Conservation (phyloP, 179 eudicot genomes). For the Silene coronaria region DNA sequence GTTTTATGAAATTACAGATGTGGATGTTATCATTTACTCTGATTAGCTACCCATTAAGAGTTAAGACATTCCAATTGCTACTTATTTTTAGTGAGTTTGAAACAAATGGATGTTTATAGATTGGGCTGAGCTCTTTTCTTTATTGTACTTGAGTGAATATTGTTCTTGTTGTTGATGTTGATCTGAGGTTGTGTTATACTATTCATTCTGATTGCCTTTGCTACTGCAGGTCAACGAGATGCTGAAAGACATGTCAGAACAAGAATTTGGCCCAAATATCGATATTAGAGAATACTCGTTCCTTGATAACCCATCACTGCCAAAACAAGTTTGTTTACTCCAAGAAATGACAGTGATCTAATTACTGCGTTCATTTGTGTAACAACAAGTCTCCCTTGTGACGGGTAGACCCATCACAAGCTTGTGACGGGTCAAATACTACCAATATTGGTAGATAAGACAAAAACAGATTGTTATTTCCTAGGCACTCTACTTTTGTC, state of each 20-base stretch:
- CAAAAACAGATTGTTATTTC: too few relatives aligned
- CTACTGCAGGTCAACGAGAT: slow-evolving; percentile 63
- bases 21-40: background rate
- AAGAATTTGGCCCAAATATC: slow-evolving; percentile 76
- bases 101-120: background rate
- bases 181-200: background rate
- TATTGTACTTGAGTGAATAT: background rate
- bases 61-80: background rate
- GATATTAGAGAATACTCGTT: slow-evolving; percentile 75
- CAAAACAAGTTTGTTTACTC: slow-evolving; percentile 41
- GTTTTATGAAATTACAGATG: too few relatives aligned
- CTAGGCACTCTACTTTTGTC: too few relatives aligned
- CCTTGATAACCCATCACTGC: slow-evolving; percentile 71
- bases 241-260: slow-evolving; percentile 52
- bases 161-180: background rate
- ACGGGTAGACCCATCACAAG: too few relatives aligned
- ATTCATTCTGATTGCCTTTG: slow-evolving; percentile 9
- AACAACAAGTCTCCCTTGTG: too few relatives aligned
- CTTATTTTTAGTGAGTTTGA: background rate
- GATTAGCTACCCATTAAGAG: background rate
- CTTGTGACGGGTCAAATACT: too few relatives aligned
- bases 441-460: too few relatives aligned
- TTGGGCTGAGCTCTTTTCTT: background rate
- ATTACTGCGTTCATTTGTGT: background rate
- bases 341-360: background rate